phyloP scores from a whole-genome alignment of 306 rosid species.

The Acacia melanoxylon region DNA sequence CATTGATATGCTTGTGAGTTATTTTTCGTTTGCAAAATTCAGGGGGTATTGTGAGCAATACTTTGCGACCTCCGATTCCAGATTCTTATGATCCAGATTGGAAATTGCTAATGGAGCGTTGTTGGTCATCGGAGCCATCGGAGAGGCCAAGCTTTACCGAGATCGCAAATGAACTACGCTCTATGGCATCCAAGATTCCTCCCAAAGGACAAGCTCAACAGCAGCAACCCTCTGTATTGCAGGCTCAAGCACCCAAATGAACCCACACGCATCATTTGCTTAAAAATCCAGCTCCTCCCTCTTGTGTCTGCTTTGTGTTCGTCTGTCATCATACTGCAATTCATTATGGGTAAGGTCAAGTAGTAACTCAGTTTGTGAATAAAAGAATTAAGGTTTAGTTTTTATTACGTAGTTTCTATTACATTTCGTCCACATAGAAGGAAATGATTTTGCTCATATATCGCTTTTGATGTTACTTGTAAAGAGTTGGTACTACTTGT shows the following conservation, averaged over 20 bases:
- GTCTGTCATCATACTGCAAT: slow-evolving; percentile 26
- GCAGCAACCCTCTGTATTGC: slow-evolving; percentile 48
- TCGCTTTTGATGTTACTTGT: slow-evolving; percentile 22
- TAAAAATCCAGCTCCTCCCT: background rate
- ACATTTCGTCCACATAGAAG: slow-evolving; percentile 13
- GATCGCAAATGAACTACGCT: slow-evolving; percentile 68
- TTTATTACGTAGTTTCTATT: slow-evolving; percentile 9
- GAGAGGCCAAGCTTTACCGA: slow-evolving; percentile 83
- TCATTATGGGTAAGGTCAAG: slow-evolving; percentile 24
- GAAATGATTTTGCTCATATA: slow-evolving; percentile 9
- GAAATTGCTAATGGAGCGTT: slow-evolving; percentile 77
- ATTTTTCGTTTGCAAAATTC: slow-evolving; percentile 24
- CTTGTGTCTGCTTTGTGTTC: background rate
- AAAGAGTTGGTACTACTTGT: slow-evolving; percentile 10
- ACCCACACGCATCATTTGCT: slow-evolving; percentile 17
- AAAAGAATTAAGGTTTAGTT: slow-evolving; percentile 3
- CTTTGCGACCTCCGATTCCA: slow-evolving; percentile 76
- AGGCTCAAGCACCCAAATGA: slow-evolving; percentile 50
- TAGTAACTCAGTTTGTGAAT: background rate
- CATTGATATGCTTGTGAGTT: slow-evolving; percentile 24
- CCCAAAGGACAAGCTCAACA: slow-evolving; percentile 64
- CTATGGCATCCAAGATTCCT: slow-evolving; percentile 71
- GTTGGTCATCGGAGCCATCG: slow-evolving; percentile 86
- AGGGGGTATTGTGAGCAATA: slow-evolving; percentile 96
- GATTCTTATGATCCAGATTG: slow-evolving; percentile 77